These are phyloP conservation scores for Pholiota molesta DNA, from an alignment of 768 basidiomycete genomes.

Conservation along the genomic window DNA sequence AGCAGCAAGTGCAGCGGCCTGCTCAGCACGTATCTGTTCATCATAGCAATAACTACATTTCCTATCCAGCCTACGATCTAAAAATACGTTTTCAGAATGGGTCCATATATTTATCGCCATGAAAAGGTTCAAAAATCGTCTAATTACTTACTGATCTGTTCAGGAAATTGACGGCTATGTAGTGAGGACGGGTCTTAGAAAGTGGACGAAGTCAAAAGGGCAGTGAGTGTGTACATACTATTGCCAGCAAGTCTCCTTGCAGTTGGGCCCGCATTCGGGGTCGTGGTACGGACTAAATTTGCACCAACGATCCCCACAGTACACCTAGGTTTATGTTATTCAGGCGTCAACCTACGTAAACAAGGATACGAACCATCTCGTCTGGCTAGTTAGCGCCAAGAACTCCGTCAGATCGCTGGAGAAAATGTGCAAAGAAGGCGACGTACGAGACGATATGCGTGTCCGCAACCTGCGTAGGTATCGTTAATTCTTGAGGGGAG, in stretches of 20 bases:
- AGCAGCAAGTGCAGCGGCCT: constrained; percentile 4
- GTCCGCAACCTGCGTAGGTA: constrained; percentile 59
- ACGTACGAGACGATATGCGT: constrained; percentile 56
- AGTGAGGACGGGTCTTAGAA: constrained; percentile 6
- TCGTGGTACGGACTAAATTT: constrained; percentile 74
- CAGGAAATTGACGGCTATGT: constrained; percentile 76
- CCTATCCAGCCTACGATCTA: constrained; percentile 21
- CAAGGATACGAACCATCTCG: constrained; percentile 46
- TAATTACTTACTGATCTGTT: constrained; percentile 56
- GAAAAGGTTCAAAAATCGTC: not conserved
- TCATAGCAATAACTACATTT: constrained; percentile 32
- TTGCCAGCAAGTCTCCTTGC: constrained; percentile 72
- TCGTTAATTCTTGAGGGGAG: constrained; percentile 58
- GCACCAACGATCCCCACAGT: constrained; percentile 67
- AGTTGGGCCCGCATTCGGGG: constrained; percentile 57
- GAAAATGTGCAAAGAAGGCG: constrained; percentile 7
- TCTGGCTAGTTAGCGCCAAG: constrained; percentile 31
- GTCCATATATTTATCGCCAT: not conserved
- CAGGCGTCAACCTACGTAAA: constrained; percentile 1
- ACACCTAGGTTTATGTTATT: constrained; percentile 44
- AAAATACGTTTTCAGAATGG: constrained; percentile 5
- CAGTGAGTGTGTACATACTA: constrained; percentile 52
- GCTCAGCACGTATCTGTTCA: constrained; percentile 13
- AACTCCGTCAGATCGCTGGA: constrained; percentile 2
- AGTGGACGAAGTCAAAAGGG: constrained; percentile 6